phyloP scores from a whole-genome alignment of 495 filamentous ascomycete genomes.

The Pseudotulostoma volvatum region DNA sequence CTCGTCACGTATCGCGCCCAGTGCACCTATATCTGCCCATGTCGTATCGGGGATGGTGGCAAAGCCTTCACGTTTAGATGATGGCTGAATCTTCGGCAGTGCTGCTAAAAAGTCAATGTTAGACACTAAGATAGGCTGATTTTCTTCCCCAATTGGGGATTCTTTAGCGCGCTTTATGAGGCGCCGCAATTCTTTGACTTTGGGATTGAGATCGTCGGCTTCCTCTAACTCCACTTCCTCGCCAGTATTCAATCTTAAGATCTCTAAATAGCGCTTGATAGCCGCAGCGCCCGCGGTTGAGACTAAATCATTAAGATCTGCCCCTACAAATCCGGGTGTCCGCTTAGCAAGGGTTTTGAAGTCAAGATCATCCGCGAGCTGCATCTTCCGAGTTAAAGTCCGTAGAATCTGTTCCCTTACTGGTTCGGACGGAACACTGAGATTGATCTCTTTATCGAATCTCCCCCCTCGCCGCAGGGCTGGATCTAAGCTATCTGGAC shows the following conservation, averaged over 20 bases:
- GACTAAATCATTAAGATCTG: slow-evolving; percentile 77
- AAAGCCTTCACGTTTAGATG: slow-evolving; percentile 89
- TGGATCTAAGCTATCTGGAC: slow-evolving; percentile 79
- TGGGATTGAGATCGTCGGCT: slow-evolving; percentile 20
- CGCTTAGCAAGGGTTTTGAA: slow-evolving; percentile 67
- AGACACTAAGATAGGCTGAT: slow-evolving; percentile 31
- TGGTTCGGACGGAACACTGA: slow-evolving; percentile 79
- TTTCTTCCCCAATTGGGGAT: slow-evolving; percentile 27
- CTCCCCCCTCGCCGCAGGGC: slow-evolving; percentile 72
- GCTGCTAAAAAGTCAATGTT: slow-evolving; percentile 59
- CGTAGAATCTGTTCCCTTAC: slow-evolving; percentile 73
- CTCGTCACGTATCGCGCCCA: slow-evolving; percentile 62
- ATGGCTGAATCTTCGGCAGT: slow-evolving; percentile 75
- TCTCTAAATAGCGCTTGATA: slow-evolving; percentile 41
- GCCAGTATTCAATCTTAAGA: slow-evolving; percentile 32
- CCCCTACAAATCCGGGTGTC: slow-evolving; percentile 89
- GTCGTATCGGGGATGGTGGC: slow-evolving; percentile 94
- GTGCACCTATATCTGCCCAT: slow-evolving; percentile 83
- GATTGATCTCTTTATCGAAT: slow-evolving; percentile 87
- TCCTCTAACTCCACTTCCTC: slow-evolving; percentile 31
- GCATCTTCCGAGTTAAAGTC: slow-evolving; percentile 55
- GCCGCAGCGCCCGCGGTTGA: slow-evolving; percentile 52
- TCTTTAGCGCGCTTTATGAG: slow-evolving; percentile 38
- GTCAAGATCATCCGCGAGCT: slow-evolving; percentile 54
- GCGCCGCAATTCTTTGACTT: slow-evolving; percentile 34